These are phyloP conservation scores for Penicillium sclerotigenum DNA, from an alignment of 2,329 filamentous ascomycete genomes.

Conservation along the genomic window DNA sequence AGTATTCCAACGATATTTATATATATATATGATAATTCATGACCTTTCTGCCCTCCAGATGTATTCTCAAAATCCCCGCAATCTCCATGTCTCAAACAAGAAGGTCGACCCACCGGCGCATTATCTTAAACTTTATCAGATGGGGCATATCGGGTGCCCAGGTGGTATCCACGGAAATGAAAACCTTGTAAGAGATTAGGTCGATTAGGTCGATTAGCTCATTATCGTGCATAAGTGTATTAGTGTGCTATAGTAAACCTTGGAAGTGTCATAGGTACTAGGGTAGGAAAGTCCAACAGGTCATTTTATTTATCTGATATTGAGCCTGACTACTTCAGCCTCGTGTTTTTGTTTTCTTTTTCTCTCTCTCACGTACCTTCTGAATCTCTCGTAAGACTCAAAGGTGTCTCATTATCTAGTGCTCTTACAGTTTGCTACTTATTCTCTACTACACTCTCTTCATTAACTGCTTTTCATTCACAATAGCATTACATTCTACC, in stretches of 20 bases:
- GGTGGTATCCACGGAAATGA: neutral
- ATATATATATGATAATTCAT: neutral
- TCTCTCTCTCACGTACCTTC: neutral
- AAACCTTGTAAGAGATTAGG: too few species aligned
- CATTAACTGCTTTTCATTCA: neutral
- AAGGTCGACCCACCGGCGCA: conserved; percentile 10
- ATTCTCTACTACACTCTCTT: neutral
- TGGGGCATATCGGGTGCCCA: neutral
- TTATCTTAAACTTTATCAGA: conserved; percentile 2
- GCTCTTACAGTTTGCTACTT: neutral
- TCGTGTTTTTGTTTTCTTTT: neutral
- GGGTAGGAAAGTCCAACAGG: conserved; percentile 17
- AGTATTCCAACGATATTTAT: neutral
- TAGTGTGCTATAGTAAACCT: neutral
- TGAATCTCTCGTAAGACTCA: neutral
- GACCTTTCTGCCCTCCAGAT: neutral
- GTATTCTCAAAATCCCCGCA: neutral
- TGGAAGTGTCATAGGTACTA: neutral
- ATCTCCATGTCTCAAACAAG: neutral
- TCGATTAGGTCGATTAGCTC: too few species aligned
- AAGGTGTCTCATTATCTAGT: neutral
- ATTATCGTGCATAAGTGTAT: neutral
- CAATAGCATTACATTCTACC: too few species aligned
- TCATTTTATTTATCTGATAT: conserved; percentile 6
- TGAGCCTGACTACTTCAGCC: neutral